These are phyloP conservation scores for Leonotis leonurus DNA, from an alignment of 257 asterid species.

Conservation along the genomic window DNA sequence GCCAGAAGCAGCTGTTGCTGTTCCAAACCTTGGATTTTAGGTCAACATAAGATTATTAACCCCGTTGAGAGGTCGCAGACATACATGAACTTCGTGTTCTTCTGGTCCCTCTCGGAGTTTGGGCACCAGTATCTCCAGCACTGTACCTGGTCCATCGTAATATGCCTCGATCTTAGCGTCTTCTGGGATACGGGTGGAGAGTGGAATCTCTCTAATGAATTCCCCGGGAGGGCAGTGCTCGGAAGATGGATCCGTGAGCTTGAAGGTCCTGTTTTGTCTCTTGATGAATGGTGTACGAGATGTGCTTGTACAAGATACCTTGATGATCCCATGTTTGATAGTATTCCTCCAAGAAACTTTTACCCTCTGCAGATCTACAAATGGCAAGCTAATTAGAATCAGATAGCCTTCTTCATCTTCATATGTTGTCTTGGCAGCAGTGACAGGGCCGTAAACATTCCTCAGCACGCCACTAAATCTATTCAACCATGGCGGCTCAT, in stretches of 20 bases:
- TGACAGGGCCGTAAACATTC: conserved; percentile 66
- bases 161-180: conserved; percentile 84
- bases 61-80: conserved; percentile 76
- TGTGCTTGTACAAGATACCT: conserved; percentile 65
- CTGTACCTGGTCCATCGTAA: conserved; percentile 70
- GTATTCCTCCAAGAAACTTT: conserved; percentile 93
- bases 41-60: conserved; percentile 65
- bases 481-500: conserved; percentile 59
- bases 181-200: conserved; percentile 83
- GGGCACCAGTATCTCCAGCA: conserved; percentile 85
- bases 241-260: conserved; percentile 52
- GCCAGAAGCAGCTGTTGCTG: background rate
- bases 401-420: conserved; percentile 76
- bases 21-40: conserved; percentile 23
- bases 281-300: conserved; percentile 61
- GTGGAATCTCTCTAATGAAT: conserved; percentile 73
- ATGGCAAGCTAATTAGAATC: conserved; percentile 70
- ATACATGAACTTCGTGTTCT: conserved; percentile 87
- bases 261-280: conserved; percentile 79
- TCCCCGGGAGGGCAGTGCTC: conserved; percentile 98
- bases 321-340: conserved; percentile 63
- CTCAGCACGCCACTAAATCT: conserved; percentile 70
- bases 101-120: conserved; percentile 68
- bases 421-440: conserved; percentile 73
- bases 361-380: conserved; percentile 77